Evolutionary conservation across 441 rosid species (phyloP).

Genomic region (Macaranga tanarius): DNA sequence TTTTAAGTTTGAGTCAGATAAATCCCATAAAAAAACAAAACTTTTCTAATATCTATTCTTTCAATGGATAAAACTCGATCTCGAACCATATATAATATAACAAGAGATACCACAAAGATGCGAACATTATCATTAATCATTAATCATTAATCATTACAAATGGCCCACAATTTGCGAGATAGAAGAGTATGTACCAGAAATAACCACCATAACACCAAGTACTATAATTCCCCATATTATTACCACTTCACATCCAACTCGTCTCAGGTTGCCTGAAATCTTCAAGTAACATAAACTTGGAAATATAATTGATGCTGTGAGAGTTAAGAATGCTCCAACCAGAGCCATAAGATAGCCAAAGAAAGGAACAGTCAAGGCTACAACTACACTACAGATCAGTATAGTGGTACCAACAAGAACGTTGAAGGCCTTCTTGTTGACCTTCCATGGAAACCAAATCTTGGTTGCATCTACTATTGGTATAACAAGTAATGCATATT

Average conservation of each 20-base stretch:
- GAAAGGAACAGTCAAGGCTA: slow-evolving; percentile 69
- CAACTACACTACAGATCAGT: slow-evolving; percentile 52
- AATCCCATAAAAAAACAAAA: too few species aligned
- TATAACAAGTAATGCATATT: slow-evolving; percentile 81
- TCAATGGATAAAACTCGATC: too few species aligned
- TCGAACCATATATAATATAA: too few species aligned
- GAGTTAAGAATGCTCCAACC: slow-evolving; percentile 82
- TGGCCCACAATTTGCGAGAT: slow-evolving; percentile 45
- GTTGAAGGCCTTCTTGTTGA: slow-evolving; percentile 38
- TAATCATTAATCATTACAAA: slow-evolving; percentile 2
- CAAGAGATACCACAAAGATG: too few species aligned
- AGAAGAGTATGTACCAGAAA: slow-evolving; percentile 64
- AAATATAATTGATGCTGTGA: slow-evolving; percentile 60
- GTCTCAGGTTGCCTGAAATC: slow-evolving; percentile 54
- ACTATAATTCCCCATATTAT: slow-evolving; percentile 34
- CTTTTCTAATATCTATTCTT: too few species aligned
- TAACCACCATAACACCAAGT: slow-evolving; percentile 37
- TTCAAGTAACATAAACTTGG: slow-evolving; percentile 80
- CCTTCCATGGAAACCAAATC: slow-evolving; percentile 38
- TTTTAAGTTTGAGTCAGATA: too few species aligned
- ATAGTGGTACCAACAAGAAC: slow-evolving; percentile 45
- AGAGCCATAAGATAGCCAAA: slow-evolving; percentile 78
- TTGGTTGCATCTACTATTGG: slow-evolving; percentile 63
- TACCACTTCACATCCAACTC: slow-evolving; percentile 44
- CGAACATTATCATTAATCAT: too few species aligned